Base-by-base conservation (phyloP, 805 yeast species). In the Cyberlindnera mycetangii region DNA sequence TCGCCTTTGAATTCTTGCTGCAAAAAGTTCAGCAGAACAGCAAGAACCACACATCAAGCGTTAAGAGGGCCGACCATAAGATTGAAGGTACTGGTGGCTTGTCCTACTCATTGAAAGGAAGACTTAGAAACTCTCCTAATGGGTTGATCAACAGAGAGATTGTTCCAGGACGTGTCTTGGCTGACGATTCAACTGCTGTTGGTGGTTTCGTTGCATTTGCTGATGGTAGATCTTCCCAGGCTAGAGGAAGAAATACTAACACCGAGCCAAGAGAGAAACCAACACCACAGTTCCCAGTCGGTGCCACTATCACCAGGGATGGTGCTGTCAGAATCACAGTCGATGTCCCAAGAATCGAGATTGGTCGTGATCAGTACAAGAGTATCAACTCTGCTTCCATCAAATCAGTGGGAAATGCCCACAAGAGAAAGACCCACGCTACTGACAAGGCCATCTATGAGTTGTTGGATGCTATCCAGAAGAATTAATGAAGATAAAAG, bases 51-150 rank as follows among this genome's bases (percentile, higher is more conserved):
- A 25, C 39, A 28, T 46, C 17, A 46, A 32, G 32, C 35, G 35
- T 46, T n/a, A 46, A 32, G 32, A 34, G 38, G 14, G 16, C 27
- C 4, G 44, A 32, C 4, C 39, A 39, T 33, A 61, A 62, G 21
- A 61, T 78, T 37, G 74, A 82, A 42, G 95, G 89, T 25, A 77
- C 85, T 7, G 95, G 85, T 22, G 96, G 96, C 7, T 71, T 87
- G 48, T 75, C 87, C 2, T 88, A 86, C 56, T 71, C 70, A 32
- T 74, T 84, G 49, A 75, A 72, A 46, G 95, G 95, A 7, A 75
- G 88, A 60, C 66, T 88, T 31, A 60, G 69, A 46, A 84, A 79
- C 60, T 71, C 85, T 4, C 93, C 95, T 18, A 78, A 82, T 55
- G 95, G 96, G 39, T 65, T 79, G 19, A 67, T 74, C 37, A 63